Conservation (phyloP, 805 yeast species). For the Pichia sporocuriosa region DNA sequence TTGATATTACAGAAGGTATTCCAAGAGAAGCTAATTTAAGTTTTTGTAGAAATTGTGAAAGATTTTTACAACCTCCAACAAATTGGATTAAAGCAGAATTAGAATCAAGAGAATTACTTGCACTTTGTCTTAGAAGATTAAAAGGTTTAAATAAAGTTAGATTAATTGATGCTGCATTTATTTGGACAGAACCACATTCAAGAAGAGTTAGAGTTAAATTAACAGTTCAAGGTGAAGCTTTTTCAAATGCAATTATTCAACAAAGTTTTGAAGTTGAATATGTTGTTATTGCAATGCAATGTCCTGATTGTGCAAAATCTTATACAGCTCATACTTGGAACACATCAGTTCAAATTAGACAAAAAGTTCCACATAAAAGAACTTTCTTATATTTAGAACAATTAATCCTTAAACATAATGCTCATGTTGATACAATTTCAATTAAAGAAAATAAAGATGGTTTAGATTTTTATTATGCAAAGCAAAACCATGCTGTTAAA, state of each 20-base stretch:
- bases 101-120: conserved; percentile 88
- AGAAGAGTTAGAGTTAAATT: conserved; percentile 86
- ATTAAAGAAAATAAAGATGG: conserved; percentile 93
- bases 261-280: conserved; percentile 94
- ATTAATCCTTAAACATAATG: conserved; percentile 83
- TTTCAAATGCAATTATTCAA: conserved; percentile 84
- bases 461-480: conserved; percentile 84
- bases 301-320: conserved; percentile 97
- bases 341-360: conserved; percentile 95
- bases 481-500: conserved; percentile 84
- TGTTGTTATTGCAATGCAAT: conserved; percentile 90
- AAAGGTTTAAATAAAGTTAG: conserved; percentile 84
- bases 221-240: conserved; percentile 96
- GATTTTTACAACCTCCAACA: conserved; percentile 89
- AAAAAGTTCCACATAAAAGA: conserved; percentile 93
- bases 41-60: conserved; percentile 95
- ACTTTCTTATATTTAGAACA: conserved; percentile 95
- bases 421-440: conserved; percentile 89
- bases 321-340: conserved; percentile 97
- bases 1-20: conserved; percentile 88
- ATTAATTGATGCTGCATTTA: conserved; percentile 85
- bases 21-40: conserved; percentile 92
- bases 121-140: conserved; percentile 80
- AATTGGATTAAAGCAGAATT: conserved; percentile 90
- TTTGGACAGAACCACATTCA: conserved; percentile 99